Evolutionary conservation across 2,329 filamentous ascomycete genomes (phyloP), one percentile per base, ranked within the genome.

Genomic region (Lojkania enalia): DNA sequence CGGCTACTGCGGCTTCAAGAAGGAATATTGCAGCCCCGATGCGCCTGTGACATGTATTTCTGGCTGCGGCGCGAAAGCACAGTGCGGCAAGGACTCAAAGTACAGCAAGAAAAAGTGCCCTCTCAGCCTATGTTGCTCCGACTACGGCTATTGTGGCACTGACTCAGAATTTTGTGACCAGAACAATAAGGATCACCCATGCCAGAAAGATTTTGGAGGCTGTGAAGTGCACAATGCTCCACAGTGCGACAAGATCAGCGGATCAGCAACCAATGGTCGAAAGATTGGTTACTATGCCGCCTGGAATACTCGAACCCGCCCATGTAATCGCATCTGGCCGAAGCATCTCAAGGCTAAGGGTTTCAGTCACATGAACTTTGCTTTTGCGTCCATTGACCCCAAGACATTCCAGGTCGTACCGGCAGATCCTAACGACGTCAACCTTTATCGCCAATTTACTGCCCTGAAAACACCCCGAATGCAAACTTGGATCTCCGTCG

Each of bases 401-500:
- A 25, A 18, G 0, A 53, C 52, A 0, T 71, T 63, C 35, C 33
- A 52, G 18, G 42, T 71, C 3, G 38, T 42, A 9, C 53, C 60
- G 2, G 48, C 39, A 4, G 42, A 66, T 35, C 12, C 37, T 2
- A 54, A 37, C 3, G 52, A 60, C 21, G 25, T 27, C 2, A 19
- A 21, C 4, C 42, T 68, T 0, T 71, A 67, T 41, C 36, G 39
- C 0, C 48, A 62, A 1, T 57, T 74, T 7, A 68, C 66, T 0
- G 49, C 31, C 4, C 40, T 73, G 6, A 71, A 73, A 47, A 38
- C n/a, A 48, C 61, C 31, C 50, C 48, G 41, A 3, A 54, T 76
- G 0, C 51, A 74, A 43, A 66, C 67, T 0, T 70, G 60, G 53
- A 61, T 77, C 13, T 62, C 69, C 1, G 45, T 77, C 3, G 74